phyloP scores from a whole-genome alignment of 495 filamentous ascomycete genomes.

The Penicillium atrosanguineum region DNA sequence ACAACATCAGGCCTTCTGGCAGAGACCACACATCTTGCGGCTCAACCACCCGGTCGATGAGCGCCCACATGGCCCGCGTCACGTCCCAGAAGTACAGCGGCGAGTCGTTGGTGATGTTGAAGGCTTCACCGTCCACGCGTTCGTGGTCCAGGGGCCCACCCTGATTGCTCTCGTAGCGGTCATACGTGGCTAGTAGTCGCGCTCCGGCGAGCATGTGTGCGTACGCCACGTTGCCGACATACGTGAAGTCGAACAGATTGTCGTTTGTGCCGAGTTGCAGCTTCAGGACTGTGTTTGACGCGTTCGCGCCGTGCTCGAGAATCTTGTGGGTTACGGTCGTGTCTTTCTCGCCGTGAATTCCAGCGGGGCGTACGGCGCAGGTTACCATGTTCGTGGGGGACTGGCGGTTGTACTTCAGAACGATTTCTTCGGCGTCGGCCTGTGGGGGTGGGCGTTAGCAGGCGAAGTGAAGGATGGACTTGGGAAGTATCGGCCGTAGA shows the following conservation, averaged over 20 bases:
- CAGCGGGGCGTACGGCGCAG: constrained; percentile 76
- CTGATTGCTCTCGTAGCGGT: constrained; percentile 49
- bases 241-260: constrained; percentile 66
- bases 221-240: constrained; percentile 53
- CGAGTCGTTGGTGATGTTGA: constrained; percentile 90
- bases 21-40: constrained; percentile 70
- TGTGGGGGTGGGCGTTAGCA: constrained; percentile 28
- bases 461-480: neutral
- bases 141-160: constrained; percentile 68
- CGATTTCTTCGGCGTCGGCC: constrained; percentile 83
- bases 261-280: constrained; percentile 87
- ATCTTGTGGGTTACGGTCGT: constrained; percentile 63
- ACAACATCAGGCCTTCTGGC: constrained; percentile 57
- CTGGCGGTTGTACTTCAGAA: constrained; percentile 80
- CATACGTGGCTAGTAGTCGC: constrained; percentile 62
- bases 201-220: constrained; percentile 54
- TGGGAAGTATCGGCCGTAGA: neutral
- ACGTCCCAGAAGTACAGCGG: constrained; percentile 98
- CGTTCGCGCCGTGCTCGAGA: constrained; percentile 39
- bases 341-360: constrained; percentile 91
- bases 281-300: constrained; percentile 59
- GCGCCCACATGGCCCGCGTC: constrained; percentile 71
- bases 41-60: constrained; percentile 61
- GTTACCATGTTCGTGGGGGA: constrained; percentile 66
- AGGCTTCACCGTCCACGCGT: constrained; percentile 87